Evolutionary conservation across 768 basidiomycete genomes (phyloP).

Genomic region (Phanerochaete sordida): DNA sequence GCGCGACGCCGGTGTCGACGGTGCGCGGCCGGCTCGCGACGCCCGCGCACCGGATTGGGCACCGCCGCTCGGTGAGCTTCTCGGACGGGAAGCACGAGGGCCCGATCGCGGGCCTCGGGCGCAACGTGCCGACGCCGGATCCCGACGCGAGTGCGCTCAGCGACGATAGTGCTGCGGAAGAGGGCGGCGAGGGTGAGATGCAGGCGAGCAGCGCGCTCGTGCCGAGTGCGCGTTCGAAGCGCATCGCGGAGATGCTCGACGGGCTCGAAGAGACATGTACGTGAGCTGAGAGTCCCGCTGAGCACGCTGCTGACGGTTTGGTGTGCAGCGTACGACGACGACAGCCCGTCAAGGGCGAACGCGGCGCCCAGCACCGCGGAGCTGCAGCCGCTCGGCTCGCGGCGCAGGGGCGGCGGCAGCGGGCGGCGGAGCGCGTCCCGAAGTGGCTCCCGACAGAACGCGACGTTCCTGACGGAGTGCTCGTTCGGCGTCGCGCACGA

Average conservation of each 20-base stretch:
- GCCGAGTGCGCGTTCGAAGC: conserved; percentile 69
- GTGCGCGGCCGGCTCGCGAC: conserved; percentile 51
- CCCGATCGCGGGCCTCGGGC: conserved; percentile 68
- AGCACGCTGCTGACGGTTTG: conserved; percentile 9
- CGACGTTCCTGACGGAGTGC: conserved; percentile 89
- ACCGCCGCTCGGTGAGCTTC: conserved; percentile 91
- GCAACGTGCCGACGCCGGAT: conserved; percentile 37
- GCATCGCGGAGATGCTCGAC: conserved; percentile 79
- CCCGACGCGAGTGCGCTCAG: conserved; percentile 26
- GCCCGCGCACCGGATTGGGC: conserved; percentile 45
- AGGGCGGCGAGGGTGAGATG: conserved; percentile 13
- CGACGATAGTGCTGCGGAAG: conserved; percentile 19
- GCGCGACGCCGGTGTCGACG: conserved; percentile 53
- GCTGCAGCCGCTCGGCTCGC: conserved; percentile 42
- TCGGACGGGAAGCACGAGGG: conserved; percentile 91
- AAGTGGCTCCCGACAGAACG: conserved; percentile 28
- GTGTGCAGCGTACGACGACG: conserved; percentile 32
- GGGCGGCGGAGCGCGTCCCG: conserved; percentile 21
- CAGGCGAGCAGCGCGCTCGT: conserved; percentile 28
- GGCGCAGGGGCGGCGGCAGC: conserved; percentile 22
- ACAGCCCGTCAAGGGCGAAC: conserved; percentile 54
- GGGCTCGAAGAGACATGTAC: conserved; percentile 68
- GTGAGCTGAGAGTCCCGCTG: conserved; percentile 21
- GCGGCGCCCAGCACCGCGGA: conserved; percentile 42
- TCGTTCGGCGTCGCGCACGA: conserved; percentile 96